These are phyloP conservation scores for Nicotiana tomentosiformis DNA, from an alignment of 257 asterid species.

Conservation along the genomic window DNA sequence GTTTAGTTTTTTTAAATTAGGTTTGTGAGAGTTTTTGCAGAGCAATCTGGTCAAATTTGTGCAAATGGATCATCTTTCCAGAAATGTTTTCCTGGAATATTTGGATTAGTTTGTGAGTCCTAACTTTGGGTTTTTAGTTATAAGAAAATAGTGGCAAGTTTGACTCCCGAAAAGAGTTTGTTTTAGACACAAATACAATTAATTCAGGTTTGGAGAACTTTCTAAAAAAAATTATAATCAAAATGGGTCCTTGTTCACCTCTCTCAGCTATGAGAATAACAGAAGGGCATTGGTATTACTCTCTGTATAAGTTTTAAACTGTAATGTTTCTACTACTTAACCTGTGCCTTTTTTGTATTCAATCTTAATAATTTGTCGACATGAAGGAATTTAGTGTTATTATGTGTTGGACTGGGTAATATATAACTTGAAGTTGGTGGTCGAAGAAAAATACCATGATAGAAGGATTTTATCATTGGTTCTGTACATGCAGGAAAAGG, in stretches of 20 bases:
- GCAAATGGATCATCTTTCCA: background rate
- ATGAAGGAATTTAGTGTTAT: background rate
- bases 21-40: background rate
- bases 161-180: background rate
- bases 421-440: background rate
- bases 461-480: background rate
- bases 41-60: background rate
- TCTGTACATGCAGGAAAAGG: constrained; percentile 52
- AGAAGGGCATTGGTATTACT: background rate
- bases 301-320: background rate
- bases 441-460: background rate
- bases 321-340: background rate
- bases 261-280: background rate
- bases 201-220: background rate
- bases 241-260: background rate
- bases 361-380: background rate
- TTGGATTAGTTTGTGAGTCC: background rate
- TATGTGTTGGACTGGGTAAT: background rate
- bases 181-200: background rate
- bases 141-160: background rate
- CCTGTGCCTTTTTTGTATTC: background rate
- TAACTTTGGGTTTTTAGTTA: background rate
- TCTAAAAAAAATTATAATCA: background rate
- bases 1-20: background rate
- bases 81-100: background rate